Percentiles rank a stretch among this genome's conserved stretches.
Evolutionary conservation across 2,329 filamentous ascomycete genomes (phyloP).

Genomic region (Diaporthe citriasiana): DNA sequence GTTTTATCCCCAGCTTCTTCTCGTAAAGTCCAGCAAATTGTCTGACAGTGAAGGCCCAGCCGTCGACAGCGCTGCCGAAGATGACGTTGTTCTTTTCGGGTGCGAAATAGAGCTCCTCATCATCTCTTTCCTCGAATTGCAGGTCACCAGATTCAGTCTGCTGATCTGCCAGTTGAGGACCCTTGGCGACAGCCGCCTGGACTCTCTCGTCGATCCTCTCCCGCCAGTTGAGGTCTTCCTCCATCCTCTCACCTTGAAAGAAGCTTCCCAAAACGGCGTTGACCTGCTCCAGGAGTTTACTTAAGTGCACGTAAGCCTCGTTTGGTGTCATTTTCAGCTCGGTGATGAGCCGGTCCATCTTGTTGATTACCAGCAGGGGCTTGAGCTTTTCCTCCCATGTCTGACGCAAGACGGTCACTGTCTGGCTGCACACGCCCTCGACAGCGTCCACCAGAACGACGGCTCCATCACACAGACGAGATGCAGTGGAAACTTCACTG

Average conservation of each 20-base stretch:
- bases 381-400: slow-evolving; percentile 97
- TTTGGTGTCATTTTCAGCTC: slow-evolving; percentile 93
- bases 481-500: slow-evolving; percentile 97
- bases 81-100: slow-evolving; percentile 99
- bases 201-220: slow-evolving; percentile 91
- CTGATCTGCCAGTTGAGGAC: slow-evolving; percentile 62
- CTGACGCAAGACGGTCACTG: slow-evolving; percentile 94
- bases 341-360: slow-evolving; percentile 94
- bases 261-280: slow-evolving; percentile 98
- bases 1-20: slow-evolving; percentile 96
- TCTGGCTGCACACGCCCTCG: slow-evolving; percentile 98
- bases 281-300: slow-evolving; percentile 91
- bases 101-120: slow-evolving; percentile 97
- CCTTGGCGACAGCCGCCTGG: slow-evolving; percentile 77
- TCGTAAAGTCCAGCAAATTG: slow-evolving; percentile 96
- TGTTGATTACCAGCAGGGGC: slow-evolving; percentile 95
- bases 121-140: slow-evolving; percentile 90
- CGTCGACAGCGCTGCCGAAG: slow-evolving; percentile 96
- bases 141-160: slow-evolving; percentile 70
- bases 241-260: slow-evolving; percentile 98
- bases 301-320: slow-evolving; percentile 92
- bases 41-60: slow-evolving; percentile 98
- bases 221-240: slow-evolving; percentile 96
- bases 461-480: slow-evolving; percentile 92
- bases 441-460: slow-evolving; percentile 96